phyloP scores from a whole-genome alignment of 2,329 filamentous ascomycete genomes.

The Fusarium solani-melongenae region DNA sequence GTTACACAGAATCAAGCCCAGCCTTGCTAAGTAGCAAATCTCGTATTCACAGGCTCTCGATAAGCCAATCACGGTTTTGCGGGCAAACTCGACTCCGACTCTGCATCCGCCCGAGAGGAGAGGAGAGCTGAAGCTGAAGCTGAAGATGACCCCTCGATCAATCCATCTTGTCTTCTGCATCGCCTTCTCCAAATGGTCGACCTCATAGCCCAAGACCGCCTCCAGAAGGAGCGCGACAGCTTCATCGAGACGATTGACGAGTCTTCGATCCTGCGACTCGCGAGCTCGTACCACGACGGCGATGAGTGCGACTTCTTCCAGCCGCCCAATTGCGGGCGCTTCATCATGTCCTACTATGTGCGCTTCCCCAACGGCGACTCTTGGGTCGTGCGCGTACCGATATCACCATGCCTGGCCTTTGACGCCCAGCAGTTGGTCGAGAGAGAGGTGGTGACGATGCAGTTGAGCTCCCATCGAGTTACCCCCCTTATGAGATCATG shows the following conservation, averaged over 20 bases:
- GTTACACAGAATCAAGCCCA: background rate
- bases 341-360: slow-evolving; percentile 36
- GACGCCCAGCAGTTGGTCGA: slow-evolving; percentile 18
- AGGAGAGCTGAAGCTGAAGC: background rate
- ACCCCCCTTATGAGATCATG: background rate
- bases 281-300: slow-evolving; percentile 26
- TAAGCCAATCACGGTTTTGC: background rate
- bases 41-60: background rate
- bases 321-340: slow-evolving; percentile 21
- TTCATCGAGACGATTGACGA: slow-evolving; percentile 22
- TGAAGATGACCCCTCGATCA: background rate
- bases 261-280: slow-evolving; percentile 12
- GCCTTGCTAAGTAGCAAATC: background rate
- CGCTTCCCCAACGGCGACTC: slow-evolving; percentile 8
- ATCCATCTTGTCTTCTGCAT: background rate
- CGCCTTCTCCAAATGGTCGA: background rate
- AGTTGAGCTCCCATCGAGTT: slow-evolving; percentile 5
- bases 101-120: background rate
- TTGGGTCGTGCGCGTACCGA: slow-evolving; percentile 30
- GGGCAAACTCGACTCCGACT: background rate
- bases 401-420: slow-evolving; percentile 10
- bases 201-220: background rate
- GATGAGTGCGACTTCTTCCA: slow-evolving; percentile 25
- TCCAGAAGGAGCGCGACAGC: slow-evolving; percentile 8
- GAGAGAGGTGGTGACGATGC: slow-evolving; percentile 34